Conservation (phyloP, 495 filamentous ascomycete genomes). For the Neurospora sp. region DNA sequence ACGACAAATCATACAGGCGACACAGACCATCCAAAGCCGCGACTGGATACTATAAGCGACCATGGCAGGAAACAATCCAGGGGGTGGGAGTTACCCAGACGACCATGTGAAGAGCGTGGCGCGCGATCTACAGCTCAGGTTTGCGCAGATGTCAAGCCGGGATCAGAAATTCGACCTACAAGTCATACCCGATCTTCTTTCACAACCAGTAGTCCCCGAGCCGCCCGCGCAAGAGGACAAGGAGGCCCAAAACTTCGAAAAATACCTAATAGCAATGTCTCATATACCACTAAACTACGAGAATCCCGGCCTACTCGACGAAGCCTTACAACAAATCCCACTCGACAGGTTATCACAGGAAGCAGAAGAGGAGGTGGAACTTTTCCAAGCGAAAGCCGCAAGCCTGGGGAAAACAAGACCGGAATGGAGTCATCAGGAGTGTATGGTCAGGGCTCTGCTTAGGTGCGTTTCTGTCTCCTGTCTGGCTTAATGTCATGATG, state of each 20-base stretch:
- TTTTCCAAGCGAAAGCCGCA: constrained; percentile 75
- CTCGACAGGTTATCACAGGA: constrained; percentile 88
- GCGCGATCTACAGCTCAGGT: neutral
- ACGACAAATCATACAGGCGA: neutral
- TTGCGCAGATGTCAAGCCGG: neutral
- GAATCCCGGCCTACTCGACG: constrained; percentile 91
- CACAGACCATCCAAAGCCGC: neutral
- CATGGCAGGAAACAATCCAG: neutral
- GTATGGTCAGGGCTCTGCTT: constrained; percentile 80
- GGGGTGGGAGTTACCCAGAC: neutral
- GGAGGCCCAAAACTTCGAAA: constrained; percentile 71
- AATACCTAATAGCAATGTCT: constrained; percentile 69
- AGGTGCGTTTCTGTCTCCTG: constrained; percentile 41
- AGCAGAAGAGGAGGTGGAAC: constrained; percentile 84
- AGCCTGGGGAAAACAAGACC: constrained; percentile 70
- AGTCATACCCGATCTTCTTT: neutral
- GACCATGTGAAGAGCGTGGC: neutral
- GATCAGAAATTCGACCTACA: neutral
- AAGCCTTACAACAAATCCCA: constrained; percentile 76
- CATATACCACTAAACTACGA: constrained; percentile 86
- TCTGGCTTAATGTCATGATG: neutral
- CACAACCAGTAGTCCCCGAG: neutral
- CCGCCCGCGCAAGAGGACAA: constrained; percentile 58
- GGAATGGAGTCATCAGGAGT: constrained; percentile 98
- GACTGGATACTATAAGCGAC: neutral